phyloP scores from a whole-genome alignment of 768 basidiomycete species.

The Chalciporus chontae region DNA sequence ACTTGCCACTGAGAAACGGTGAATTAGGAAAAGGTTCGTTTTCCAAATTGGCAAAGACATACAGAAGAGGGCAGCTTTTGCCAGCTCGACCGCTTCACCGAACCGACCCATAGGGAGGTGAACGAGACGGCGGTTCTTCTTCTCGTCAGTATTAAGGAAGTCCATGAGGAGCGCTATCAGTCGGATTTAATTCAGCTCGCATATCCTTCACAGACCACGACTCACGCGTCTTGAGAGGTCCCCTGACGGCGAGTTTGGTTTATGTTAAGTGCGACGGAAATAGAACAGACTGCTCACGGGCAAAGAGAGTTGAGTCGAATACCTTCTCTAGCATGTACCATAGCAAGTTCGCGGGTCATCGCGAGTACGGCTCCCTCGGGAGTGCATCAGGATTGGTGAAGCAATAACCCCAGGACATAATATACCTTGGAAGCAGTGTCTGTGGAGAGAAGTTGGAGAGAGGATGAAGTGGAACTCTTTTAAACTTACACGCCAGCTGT shows the following conservation, averaged over 20 bases:
- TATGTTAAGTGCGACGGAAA: not conserved
- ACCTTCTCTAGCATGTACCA: slow-evolving; percentile 96
- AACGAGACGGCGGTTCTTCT: slow-evolving; percentile 84
- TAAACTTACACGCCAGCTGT: slow-evolving; percentile 81
- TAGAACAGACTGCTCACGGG: slow-evolving; percentile 59
- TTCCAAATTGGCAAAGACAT: slow-evolving; percentile 34
- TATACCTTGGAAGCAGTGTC: slow-evolving; percentile 91
- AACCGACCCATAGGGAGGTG: slow-evolving; percentile 97
- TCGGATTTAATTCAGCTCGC: not conserved
- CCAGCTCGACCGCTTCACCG: slow-evolving; percentile 94
- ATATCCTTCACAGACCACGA: not conserved
- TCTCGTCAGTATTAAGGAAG: slow-evolving; percentile 95
- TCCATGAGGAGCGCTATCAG: slow-evolving; percentile 91
- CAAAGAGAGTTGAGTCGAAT: slow-evolving; percentile 95
- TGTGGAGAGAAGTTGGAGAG: slow-evolving; percentile 30
- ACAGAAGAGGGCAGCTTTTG: slow-evolving; percentile 92
- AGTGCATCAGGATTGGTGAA: slow-evolving; percentile 10
- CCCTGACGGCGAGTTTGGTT: slow-evolving; percentile 43
- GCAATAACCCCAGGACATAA: not conserved
- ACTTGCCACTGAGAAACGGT: slow-evolving; percentile 61
- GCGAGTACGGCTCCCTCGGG: slow-evolving; percentile 90
- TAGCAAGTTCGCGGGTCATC: slow-evolving; percentile 96
- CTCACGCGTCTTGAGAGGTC: slow-evolving; percentile 92
- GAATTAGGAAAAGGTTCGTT: slow-evolving; percentile 6
- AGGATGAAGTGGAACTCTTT: not conserved